Evolutionary conservation across 1,284 basidiomycete genomes (phyloP), one percentile per base, ranked within the genome.

Genomic region (Ganoderma boninense): DNA sequence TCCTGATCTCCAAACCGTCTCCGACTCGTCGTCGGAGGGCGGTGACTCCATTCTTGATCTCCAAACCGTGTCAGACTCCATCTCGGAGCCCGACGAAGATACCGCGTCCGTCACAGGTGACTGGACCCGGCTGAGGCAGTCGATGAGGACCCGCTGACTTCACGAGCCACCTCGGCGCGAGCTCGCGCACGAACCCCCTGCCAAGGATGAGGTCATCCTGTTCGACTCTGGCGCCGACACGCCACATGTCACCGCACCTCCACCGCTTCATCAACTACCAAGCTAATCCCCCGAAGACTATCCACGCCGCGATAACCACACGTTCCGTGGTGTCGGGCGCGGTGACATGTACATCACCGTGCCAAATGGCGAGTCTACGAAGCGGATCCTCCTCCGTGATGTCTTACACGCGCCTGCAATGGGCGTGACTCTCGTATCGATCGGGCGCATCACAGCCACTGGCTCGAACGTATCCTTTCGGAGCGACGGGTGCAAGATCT

Each of bases 161-260:
- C 66, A 42, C 62, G 14, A n/a, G 11, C 5, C 49, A 52, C 10
- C 4, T 3, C 35, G 23, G 42, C 29, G 71, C 65, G 6, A 62
- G 63, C 6, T 66, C 26, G 62, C 42, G 10, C 43, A 60, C 4
- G 67, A 66, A 35, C 49, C 49, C 1, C 38, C 46, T 13, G 44
- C 14, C 10, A 56, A 57, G 2, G 64, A 69, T 56, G 42, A 68
- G 59, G 16, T 71, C 71, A 43, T 86, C 0, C 7, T 43, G 81
- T 14, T 82, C 81, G 0, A 87, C 70, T 84, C 82, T 84, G 82
- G 0, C 0, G 84, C 77, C 78, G 1, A 82, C 80, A 0, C 38
- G 74, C 3, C 85, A 86, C 60, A 80, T 87, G 16, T 82, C 81
- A 0, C 85, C 83, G 0, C 83, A 83, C 67, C 67, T 74, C 83